Base-by-base conservation (phyloP, 176 grass and related monocot species). In the Avena insularis region DNA sequence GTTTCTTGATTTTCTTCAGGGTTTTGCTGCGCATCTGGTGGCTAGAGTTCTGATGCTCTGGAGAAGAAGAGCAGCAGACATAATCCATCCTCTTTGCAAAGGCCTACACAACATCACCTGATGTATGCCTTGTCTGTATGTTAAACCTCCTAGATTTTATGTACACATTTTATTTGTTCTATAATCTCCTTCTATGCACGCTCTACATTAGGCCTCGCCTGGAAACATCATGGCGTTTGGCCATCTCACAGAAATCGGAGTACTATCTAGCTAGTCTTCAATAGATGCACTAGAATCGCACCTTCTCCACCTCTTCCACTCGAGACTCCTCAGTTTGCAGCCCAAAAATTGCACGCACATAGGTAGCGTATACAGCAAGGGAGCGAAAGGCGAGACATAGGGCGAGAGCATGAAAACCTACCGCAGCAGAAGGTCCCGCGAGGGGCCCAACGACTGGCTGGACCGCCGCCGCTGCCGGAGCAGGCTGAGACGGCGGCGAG, bases 371-470 rank as follows among this genome's bases (percentile, higher is more conserved):
- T 20, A 68, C 75, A 69, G 47, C n/a, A 56, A 79, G 33, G 31
- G 20, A 66, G 27, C 14, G 16, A 12, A 78, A 51, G 4, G 15
- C 9, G 38, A 61, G 25, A 56, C 3, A 14, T 23, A 12, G 13
- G 78, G 46, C 1, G 15, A 14, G 59, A 53, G 23, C 47, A 43
- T 10, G 62, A 35, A 85, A 73, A 78, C 87, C 68, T 91, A 95
- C 94, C 89, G 82, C 23, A 79, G 49, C 91, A 61, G 84, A 77
- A 6, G 48, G 76, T 14, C 81, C 60, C 12, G 58, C 78, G 16
- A 87, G 48, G 60, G 74, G 60, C 1, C 15, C 72, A 5, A 55
- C 46, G 27, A 68, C 47, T 13, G 72, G 83, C 59, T 66, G 73
- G 4, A 13, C 63, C 19, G 83, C 6, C 1, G 83, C 12, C 27